Base-by-base conservation (phyloP, 352 stramenopile genomes). In the Pythium guiyangense region DNA sequence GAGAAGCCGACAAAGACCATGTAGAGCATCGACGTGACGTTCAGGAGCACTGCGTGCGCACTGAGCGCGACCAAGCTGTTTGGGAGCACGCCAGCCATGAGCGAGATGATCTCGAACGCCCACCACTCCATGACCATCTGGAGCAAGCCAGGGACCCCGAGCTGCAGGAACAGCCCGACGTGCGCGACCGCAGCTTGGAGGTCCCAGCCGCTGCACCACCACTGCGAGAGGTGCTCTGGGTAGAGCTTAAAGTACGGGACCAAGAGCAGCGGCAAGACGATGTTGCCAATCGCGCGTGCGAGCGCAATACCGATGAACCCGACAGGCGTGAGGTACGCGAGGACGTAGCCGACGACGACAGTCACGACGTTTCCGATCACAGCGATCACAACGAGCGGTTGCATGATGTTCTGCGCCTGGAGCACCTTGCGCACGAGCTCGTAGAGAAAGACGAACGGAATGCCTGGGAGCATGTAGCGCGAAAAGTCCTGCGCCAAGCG, bases 361-460 rank as follows among this genome's bases (percentile, higher is more conserved):
- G n/a, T n/a, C n/a, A n/a, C n/a, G n/a, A n/a, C n/a, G n/a, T n/a
- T n/a, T n/a, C n/a, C n/a, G n/a, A n/a, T n/a, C n/a, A n/a, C n/a
- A n/a, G n/a, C n/a, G n/a, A n/a, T n/a, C n/a, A n/a, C n/a, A n/a
- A n/a, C n/a, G n/a, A n/a, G n/a, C n/a, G n/a, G n/a, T n/a, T n/a
- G n/a, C n/a, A n/a, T n/a, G n/a, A n/a, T n/a, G n/a, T n/a, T n/a
- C n/a, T n/a, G n/a, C n/a, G n/a, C n/a, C n/a, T n/a, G n/a, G n/a
- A n/a, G n/a, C n/a, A n/a, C n/a, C n/a, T n/a, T n/a, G n/a, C n/a
- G n/a, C n/a, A n/a, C n/a, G n/a, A n/a, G n/a, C n/a, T n/a, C n/a
- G n/a, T n/a, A n/a, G n/a, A 78, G 58, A 50, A 91, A 96, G 4
- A 91, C 49, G 52, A 88, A 91, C 9, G 85, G 83, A 49, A 83